Conservation (phyloP, 1,284 basidiomycete species). For the Clitocybe nebularis region DNA sequence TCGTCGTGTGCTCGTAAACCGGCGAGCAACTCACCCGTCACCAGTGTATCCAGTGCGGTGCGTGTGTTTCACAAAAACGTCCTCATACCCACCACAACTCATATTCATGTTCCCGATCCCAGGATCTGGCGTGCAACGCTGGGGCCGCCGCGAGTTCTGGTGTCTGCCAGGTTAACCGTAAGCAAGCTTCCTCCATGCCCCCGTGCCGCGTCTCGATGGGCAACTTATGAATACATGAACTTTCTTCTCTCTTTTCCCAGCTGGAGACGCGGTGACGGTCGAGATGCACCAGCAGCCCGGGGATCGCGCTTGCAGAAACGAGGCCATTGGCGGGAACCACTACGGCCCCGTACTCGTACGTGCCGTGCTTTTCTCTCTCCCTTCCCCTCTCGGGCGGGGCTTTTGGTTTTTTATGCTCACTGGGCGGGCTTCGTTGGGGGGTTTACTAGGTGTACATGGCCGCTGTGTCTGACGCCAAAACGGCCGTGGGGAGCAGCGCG, state of each 20-base stretch:
- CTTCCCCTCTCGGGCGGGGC: no score
- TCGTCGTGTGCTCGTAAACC: slow-evolving; percentile 42
- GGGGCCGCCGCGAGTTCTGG: slow-evolving; percentile 28
- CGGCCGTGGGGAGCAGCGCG: slow-evolving; percentile 37
- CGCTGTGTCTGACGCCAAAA: slow-evolving; percentile 41
- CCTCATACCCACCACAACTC: no score
- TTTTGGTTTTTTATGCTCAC: no score
- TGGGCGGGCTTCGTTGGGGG: no score
- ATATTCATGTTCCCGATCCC: no score
- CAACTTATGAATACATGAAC: background rate
- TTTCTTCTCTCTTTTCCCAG: slow-evolving; percentile 20
- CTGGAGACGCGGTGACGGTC: slow-evolving; percentile 44
- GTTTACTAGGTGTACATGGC: slow-evolving; percentile 45
- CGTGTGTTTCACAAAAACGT: slow-evolving; percentile 15
- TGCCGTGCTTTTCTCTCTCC: no score
- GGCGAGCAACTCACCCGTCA: slow-evolving; percentile 44
- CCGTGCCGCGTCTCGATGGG: no score
- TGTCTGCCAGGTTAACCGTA: slow-evolving; percentile 40
- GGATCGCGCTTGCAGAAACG: slow-evolving; percentile 41
- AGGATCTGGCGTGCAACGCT: slow-evolving; percentile 49
- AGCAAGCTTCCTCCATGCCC: no score
- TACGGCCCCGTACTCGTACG: slow-evolving; percentile 42
- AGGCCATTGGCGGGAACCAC: slow-evolving; percentile 48
- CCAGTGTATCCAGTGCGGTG: slow-evolving; percentile 34
- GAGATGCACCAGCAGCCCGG: slow-evolving; percentile 53